Percentiles rank a stretch among this genome's conserved stretches.
Evolutionary conservation across 2,329 filamentous ascomycete genomes (phyloP).

Genomic region (Dactylella cylindrospora): DNA sequence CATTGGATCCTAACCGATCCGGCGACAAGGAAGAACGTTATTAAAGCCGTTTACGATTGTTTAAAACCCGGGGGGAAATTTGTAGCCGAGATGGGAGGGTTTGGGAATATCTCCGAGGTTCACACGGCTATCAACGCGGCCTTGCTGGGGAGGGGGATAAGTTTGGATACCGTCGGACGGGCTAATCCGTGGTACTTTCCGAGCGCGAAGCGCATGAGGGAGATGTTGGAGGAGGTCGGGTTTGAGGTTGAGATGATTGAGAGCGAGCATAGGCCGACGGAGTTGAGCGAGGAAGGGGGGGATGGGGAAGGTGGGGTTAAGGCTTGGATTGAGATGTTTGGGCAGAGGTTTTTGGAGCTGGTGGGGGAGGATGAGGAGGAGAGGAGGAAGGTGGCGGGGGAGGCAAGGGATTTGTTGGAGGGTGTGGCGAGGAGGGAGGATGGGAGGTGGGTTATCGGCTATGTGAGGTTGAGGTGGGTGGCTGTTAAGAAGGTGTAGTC

Average conservation of each 20-base stretch:
- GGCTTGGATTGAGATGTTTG: constrained; percentile 48
- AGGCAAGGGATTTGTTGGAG: constrained; percentile 44
- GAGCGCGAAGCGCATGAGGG: constrained; percentile 27
- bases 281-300: constrained; percentile 38
- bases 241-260: constrained; percentile 46
- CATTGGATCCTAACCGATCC: constrained; percentile 53
- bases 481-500: constrained; percentile 43
- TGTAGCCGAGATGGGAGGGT: constrained; percentile 46
- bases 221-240: constrained; percentile 38
- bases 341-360: constrained; percentile 45
- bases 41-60: constrained; percentile 11
- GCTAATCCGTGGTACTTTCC: constrained; percentile 47
- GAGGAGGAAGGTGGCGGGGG: constrained; percentile 29
- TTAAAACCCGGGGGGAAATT: constrained; percentile 44
- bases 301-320: constrained; percentile 43
- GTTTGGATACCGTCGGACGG: constrained; percentile 1
- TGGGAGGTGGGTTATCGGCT: constrained; percentile 45
- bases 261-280: constrained; percentile 46
- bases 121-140: constrained; percentile 45
- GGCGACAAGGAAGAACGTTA: neutral
- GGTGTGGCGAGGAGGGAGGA: constrained; percentile 43
- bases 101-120: constrained; percentile 46
- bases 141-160: constrained; percentile 37
- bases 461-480: constrained; percentile 48
- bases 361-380: constrained; percentile 22